Evolutionary conservation across 2,329 filamentous ascomycete species (phyloP).

Genomic region (Lachnellula willkommii): DNA sequence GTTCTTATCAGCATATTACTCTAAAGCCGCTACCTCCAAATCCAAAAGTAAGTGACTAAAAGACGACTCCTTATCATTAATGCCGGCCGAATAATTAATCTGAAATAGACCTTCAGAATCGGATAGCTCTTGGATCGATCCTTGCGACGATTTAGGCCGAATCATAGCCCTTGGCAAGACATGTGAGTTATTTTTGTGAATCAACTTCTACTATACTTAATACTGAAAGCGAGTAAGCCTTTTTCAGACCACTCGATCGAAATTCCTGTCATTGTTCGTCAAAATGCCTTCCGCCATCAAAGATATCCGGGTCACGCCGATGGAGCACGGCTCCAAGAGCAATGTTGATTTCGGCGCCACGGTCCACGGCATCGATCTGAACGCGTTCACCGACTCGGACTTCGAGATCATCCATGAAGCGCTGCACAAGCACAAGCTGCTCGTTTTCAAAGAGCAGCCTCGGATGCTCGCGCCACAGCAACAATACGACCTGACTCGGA

Average conservation of each 20-base stretch:
- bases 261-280: slow-evolving; percentile 10
- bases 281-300: slow-evolving; percentile 26
- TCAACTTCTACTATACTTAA: too few species aligned
- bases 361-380: slow-evolving; percentile 35
- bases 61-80: background rate
- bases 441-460: slow-evolving; percentile 36
- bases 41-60: background rate
- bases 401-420: slow-evolving; percentile 32
- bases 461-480: slow-evolving; percentile 33
- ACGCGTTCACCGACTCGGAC: slow-evolving; percentile 32
- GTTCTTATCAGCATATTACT: background rate
- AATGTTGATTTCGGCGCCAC: slow-evolving; percentile 34
- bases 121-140: too few species aligned
- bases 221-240: too few species aligned
- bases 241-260: background rate
- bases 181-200: too few species aligned
- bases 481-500: slow-evolving; percentile 32
- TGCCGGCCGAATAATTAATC: background rate
- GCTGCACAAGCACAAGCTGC: slow-evolving; percentile 33
- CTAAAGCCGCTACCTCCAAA: background rate
- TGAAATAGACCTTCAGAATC: too few species aligned
- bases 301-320: slow-evolving; percentile 26
- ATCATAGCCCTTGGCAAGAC: too few species aligned
- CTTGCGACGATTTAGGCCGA: too few species aligned
- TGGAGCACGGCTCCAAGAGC: slow-evolving; percentile 25